These are phyloP conservation scores for Myxozyma mucilagina DNA, from an alignment of 805 yeast species.

Conservation along the genomic window DNA sequence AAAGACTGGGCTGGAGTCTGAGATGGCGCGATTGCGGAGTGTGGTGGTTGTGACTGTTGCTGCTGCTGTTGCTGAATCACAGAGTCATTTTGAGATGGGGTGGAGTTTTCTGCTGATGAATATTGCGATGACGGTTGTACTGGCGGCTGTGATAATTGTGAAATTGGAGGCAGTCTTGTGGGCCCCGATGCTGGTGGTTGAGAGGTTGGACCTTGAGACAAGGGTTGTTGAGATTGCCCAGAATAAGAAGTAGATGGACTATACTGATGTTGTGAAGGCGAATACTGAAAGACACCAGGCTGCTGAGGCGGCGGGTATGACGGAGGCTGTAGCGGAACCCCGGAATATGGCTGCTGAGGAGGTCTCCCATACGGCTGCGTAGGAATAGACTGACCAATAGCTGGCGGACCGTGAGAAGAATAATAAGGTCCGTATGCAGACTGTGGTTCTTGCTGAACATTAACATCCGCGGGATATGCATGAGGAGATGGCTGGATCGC, in stretches of 20 bases:
- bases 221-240: background rate
- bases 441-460: background rate
- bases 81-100: background rate
- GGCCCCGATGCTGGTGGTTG: background rate
- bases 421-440: background rate
- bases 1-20: background rate
- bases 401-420: background rate
- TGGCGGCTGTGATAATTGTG: conserved; percentile 18
- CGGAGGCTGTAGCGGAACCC: background rate
- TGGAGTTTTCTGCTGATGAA: background rate
- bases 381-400: background rate
- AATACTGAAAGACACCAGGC: background rate
- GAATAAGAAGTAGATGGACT: background rate
- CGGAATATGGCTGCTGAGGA: background rate
- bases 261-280: background rate
- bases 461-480: background rate
- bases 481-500: background rate
- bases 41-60: background rate
- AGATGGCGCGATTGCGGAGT: conserved; percentile 1
- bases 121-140: background rate
- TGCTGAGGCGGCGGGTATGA: conserved; percentile 7
- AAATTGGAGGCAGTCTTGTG: conserved; percentile 19
- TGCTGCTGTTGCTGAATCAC: background rate
- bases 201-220: background rate
- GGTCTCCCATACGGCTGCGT: background rate